Evolutionary conservation across 331 rosid genomes (phyloP).

Genomic region (Phaseolus coccineus): DNA sequence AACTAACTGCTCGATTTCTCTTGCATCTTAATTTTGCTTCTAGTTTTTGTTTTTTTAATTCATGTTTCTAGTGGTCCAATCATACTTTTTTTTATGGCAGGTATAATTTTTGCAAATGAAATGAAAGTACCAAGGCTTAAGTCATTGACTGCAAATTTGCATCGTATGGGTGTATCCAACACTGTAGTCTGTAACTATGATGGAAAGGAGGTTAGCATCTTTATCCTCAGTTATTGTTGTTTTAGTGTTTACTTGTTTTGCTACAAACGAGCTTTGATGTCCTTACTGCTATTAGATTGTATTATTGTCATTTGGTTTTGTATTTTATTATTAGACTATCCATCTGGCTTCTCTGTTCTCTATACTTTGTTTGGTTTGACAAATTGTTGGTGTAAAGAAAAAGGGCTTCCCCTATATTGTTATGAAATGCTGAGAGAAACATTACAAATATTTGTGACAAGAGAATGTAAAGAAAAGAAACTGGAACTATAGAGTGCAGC

Average conservation of each 20-base stretch:
- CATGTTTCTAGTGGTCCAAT: neutral
- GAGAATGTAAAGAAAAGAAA: neutral
- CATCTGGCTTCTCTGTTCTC: neutral
- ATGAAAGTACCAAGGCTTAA: conserved; percentile 89
- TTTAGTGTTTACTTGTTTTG: neutral
- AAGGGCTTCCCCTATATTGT: neutral
- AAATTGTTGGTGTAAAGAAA: neutral
- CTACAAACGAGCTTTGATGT: neutral
- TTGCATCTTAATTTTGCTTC: neutral
- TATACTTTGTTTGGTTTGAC: conserved; percentile 8
- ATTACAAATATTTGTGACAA: neutral
- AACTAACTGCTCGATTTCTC: neutral
- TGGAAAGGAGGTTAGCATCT: conserved; percentile 79
- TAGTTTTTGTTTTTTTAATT: too few relatives aligned
- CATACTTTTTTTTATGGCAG: conserved; percentile 52
- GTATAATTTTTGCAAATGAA: conserved; percentile 90
- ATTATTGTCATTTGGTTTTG: neutral
- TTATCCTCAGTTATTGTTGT: neutral
- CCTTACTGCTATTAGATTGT: neutral
- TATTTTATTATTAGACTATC: conserved; percentile 12
- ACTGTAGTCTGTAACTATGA: conserved; percentile 91
- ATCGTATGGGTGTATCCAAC: conserved; percentile 95
- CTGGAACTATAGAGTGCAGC: neutral
- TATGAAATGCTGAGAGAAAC: neutral
- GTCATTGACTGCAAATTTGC: conserved; percentile 91